These are phyloP conservation scores for Emydomyces testavorans DNA, from an alignment of 2,329 filamentous ascomycete genomes.

Conservation along the genomic window DNA sequence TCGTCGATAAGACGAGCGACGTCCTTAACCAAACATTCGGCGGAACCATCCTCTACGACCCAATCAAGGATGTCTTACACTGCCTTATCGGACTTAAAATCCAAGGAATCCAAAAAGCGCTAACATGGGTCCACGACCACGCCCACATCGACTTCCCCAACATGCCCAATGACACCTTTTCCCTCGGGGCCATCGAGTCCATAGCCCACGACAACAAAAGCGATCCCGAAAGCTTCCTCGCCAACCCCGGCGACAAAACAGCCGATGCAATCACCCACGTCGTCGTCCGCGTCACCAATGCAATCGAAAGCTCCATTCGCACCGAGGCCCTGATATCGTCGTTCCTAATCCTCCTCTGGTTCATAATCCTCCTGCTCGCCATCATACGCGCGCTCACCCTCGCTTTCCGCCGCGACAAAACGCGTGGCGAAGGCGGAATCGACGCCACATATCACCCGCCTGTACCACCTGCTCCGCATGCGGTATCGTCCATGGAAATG, in stretches of 20 bases:
- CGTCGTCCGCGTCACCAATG: constrained; percentile 56
- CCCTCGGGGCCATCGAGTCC: constrained; percentile 56
- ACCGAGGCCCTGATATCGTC: constrained; percentile 71
- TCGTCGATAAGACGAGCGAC: constrained; percentile 64
- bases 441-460: constrained; percentile 19
- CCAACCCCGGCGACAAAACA: constrained; percentile 60
- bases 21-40: constrained; percentile 69
- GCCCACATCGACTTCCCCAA: constrained; percentile 71
- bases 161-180: constrained; percentile 72
- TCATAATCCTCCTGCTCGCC: constrained; percentile 65
- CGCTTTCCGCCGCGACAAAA: constrained; percentile 49
- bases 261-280: constrained; percentile 72
- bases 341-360: constrained; percentile 61
- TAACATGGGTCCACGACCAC: constrained; percentile 89
- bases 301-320: constrained; percentile 56
- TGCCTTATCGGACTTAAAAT: constrained; percentile 87
- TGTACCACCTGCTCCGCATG: constrained; percentile 5
- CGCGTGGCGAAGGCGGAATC: constrained; percentile 48
- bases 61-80: constrained; percentile 66
- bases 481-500: constrained; percentile 16
- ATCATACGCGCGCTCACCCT: constrained; percentile 53
- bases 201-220: constrained; percentile 44
- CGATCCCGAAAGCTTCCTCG: constrained; percentile 55
- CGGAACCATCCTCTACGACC: constrained; percentile 64
- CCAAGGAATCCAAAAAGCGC: constrained; percentile 66